A percentile compares a stretch with the other conserved stretches of the same genome.
phyloP scores from a whole-genome alignment of 768 basidiomycete genomes.

The Boletus huronensis region DNA sequence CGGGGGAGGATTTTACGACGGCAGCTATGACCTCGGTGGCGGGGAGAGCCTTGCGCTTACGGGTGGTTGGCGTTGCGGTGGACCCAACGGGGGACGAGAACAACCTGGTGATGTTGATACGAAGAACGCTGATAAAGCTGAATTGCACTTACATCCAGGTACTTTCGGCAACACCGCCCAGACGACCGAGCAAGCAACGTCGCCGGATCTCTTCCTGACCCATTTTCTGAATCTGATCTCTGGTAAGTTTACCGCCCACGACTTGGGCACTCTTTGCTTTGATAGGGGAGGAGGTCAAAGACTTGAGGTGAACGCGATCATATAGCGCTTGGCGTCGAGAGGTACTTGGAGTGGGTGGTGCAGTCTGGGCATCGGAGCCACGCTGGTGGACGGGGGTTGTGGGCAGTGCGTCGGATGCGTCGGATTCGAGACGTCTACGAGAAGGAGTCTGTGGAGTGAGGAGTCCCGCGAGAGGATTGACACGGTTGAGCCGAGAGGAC shows the following conservation, averaged over 20 bases:
- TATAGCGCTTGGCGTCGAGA: conserved; percentile 78
- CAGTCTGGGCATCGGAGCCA: conserved; percentile 50
- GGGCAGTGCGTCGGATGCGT: conserved; percentile 40
- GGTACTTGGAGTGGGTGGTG: conserved; percentile 65
- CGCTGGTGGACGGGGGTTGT: conserved; percentile 67
- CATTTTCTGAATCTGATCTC: conserved; percentile 66
- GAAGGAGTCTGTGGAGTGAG: conserved; percentile 38
- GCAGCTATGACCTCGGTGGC: conserved; percentile 62
- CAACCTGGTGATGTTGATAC: conserved; percentile 38
- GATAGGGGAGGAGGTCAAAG: conserved; percentile 63
- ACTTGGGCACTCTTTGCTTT: conserved; percentile 45
- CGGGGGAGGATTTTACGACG: conserved; percentile 75
- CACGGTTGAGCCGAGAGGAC: conserved; percentile 42
- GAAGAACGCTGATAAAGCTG: neutral
- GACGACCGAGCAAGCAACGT: conserved; percentile 71
- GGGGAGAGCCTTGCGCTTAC: conserved; percentile 72
- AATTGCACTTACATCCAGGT: conserved; percentile 68
- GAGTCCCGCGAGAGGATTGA: conserved; percentile 34
- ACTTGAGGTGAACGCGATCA: conserved; percentile 74
- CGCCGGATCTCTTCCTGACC: conserved; percentile 77
- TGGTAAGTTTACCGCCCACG: conserved; percentile 48
- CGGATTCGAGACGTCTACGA: conserved; percentile 44
- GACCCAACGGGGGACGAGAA: conserved; percentile 64
- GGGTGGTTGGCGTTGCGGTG: conserved; percentile 49
- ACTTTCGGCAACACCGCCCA: conserved; percentile 80